A percentile compares a stretch with the other conserved stretches of the same genome.
phyloP scores from a whole-genome alignment of 208 protist genomes.

The Novymonas esmeraldas region DNA sequence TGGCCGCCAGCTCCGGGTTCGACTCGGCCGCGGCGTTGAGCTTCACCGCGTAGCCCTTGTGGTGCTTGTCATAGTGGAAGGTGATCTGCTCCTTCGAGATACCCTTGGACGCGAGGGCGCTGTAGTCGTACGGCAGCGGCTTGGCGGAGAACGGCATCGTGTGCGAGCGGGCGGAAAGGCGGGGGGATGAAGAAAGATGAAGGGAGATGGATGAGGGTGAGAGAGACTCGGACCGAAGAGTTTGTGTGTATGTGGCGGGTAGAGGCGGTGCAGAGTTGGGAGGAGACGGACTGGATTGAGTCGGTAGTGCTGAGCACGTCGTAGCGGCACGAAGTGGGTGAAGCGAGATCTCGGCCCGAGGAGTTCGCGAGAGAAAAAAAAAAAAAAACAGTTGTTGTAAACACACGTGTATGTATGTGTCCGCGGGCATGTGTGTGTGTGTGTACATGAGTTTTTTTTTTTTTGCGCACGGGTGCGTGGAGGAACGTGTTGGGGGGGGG shows the following conservation, averaged over 20 bases:
- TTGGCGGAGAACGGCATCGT: conserved; percentile 71
- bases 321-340: too few relatives aligned
- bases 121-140: conserved; percentile 78
- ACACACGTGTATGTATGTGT: not conserved
- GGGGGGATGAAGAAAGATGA: not conserved
- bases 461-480: too few relatives aligned
- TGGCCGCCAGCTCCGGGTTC: conserved; percentile 61
- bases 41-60: conserved; percentile 91
- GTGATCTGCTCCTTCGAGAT: conserved; percentile 89
- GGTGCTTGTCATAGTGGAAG: conserved; percentile 94
- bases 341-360: too few relatives aligned
- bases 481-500: too few relatives aligned
- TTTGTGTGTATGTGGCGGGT: too few relatives aligned
- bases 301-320: too few relatives aligned
- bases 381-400: conserved; percentile 4
- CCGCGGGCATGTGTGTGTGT: not conserved
- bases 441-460: not conserved
- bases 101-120: conserved; percentile 82
- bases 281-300: too few relatives aligned
- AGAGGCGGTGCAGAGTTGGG: too few relatives aligned
- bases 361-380: conserved; percentile 6
- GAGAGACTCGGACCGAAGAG: too few relatives aligned
- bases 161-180: not conserved
- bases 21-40: conserved; percentile 81
- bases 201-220: conserved; percentile 84